Conservation (phyloP, 345 rosid genomes). For the Toxicodendron radicans region DNA sequence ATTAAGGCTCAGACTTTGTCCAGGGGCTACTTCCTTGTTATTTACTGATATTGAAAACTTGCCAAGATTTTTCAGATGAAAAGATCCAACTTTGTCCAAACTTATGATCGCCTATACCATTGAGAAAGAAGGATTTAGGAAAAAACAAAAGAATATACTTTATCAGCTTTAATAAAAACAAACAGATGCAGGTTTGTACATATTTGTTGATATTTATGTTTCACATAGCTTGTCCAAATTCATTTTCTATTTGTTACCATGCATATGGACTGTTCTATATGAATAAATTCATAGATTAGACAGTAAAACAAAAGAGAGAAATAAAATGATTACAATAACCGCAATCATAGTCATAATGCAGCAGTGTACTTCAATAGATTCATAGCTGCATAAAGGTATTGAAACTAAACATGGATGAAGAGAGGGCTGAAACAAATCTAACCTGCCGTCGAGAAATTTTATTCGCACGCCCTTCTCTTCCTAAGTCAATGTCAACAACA, state of each 20-base stretch:
- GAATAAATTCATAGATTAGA: neutral
- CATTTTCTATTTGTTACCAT: neutral
- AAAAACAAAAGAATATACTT: neutral
- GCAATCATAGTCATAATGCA: neutral
- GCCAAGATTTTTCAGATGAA: constrained; percentile 76
- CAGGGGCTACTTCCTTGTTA: constrained; percentile 52
- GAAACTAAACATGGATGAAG: neutral
- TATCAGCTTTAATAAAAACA: too few species aligned
- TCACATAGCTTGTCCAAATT: neutral
- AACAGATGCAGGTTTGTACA: too few species aligned
- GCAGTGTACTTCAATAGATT: neutral
- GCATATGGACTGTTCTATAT: neutral
- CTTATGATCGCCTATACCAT: constrained; percentile 54
- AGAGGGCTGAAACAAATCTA: constrained; percentile 15
- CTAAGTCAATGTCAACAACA: constrained; percentile 72
- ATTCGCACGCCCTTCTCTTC: constrained; percentile 49
- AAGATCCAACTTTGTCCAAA: constrained; percentile 64
- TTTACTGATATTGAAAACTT: constrained; percentile 59
- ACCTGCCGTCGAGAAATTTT: constrained; percentile 71
- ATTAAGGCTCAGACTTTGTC: constrained; percentile 48
- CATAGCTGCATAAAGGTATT: neutral
- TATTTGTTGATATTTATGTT: too few species aligned
- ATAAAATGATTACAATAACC: too few species aligned
- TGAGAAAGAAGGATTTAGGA: neutral
- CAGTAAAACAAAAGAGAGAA: neutral